A percentile compares a stretch with the other conserved stretches of the same genome.
Conservation (phyloP, 2,329 filamentous ascomycete genomes). For the Karstenula rhodostoma region DNA sequence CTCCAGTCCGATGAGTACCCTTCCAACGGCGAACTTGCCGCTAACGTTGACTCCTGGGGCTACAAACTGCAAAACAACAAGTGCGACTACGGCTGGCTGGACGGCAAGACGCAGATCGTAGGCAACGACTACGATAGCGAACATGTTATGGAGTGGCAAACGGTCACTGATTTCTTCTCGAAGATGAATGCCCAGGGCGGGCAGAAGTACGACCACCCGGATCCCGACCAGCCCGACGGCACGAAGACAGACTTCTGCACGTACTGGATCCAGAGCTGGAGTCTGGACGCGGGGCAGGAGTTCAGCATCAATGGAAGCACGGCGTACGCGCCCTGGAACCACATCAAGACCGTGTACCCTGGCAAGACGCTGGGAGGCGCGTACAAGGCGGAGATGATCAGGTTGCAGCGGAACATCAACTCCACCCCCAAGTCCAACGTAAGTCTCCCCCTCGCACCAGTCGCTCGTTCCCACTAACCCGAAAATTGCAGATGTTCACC, state of each 20-base stretch:
- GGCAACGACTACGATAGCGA: constrained; percentile 17
- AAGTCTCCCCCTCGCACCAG: neutral
- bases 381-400: constrained; percentile 10
- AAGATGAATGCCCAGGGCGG: constrained; percentile 6
- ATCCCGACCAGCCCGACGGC: constrained; percentile 1
- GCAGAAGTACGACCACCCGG: constrained; percentile 9
- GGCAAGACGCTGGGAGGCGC: neutral
- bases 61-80: constrained; percentile 8
- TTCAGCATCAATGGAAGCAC: constrained; percentile 3
- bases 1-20: constrained; percentile 2
- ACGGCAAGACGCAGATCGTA: neutral
- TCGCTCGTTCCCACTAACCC: too few relatives aligned
- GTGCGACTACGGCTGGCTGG: constrained; percentile 11
- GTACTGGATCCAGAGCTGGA: constrained; percentile 15
- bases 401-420: constrained; percentile 13
- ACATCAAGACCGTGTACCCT: constrained; percentile 8
- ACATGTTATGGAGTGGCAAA: constrained; percentile 20
- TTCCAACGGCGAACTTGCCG: neutral
- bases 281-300: neutral
- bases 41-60: constrained; percentile 7
- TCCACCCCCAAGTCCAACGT: constrained; percentile 5
- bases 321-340: neutral
- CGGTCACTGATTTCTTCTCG: constrained; percentile 17
- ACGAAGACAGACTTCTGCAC: constrained; percentile 14
- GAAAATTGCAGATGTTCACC: neutral